Percentiles rank a stretch among this genome's conserved stretches.
Conservation (phyloP, 2,329 filamentous ascomycete genomes). For the Arthrobotrys iridis region DNA sequence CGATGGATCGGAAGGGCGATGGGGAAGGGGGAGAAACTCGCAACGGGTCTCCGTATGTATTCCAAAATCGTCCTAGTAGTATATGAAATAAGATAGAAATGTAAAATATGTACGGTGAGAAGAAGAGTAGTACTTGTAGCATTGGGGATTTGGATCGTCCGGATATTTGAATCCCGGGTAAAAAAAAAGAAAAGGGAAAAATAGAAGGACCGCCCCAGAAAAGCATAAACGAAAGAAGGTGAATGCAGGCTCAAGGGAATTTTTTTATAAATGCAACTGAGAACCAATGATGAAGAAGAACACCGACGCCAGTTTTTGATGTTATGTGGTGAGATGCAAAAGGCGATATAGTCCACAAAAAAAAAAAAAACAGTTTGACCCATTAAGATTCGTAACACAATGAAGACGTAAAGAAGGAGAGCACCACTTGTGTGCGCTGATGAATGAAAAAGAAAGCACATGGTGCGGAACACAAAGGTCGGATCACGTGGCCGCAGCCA, state of each 20-base stretch:
- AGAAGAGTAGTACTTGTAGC: background rate
- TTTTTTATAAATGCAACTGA: slow-evolving; percentile 13
- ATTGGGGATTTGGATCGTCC: background rate
- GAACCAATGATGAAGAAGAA: slow-evolving; percentile 23
- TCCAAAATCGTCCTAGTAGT: slow-evolving; percentile 5
- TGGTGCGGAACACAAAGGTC: slow-evolving; percentile 49
- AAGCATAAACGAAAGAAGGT: slow-evolving; percentile 27
- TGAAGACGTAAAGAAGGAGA: slow-evolving; percentile 28
- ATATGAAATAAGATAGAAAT: background rate
- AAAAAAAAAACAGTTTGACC: slow-evolving; percentile 44
- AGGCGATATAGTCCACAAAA: slow-evolving; percentile 45
- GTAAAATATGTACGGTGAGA: slow-evolving; percentile 26
- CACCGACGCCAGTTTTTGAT: slow-evolving; percentile 52
- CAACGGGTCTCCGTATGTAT: background rate
- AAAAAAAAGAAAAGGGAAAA: background rate
- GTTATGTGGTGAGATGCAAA: slow-evolving; percentile 28
- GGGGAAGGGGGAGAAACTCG: background rate
- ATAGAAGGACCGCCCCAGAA: slow-evolving; percentile 23
- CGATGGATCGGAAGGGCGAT: background rate
- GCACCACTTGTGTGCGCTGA: background rate
- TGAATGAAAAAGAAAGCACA: slow-evolving; percentile 3
- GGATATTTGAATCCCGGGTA: background rate
- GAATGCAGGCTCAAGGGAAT: slow-evolving; percentile 19
- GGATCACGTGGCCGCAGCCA: slow-evolving; percentile 20
- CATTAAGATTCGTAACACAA: slow-evolving; percentile 49